Conservation (phyloP, 2,329 filamentous ascomycete species). For the Ceratocystis huliohia region DNA sequence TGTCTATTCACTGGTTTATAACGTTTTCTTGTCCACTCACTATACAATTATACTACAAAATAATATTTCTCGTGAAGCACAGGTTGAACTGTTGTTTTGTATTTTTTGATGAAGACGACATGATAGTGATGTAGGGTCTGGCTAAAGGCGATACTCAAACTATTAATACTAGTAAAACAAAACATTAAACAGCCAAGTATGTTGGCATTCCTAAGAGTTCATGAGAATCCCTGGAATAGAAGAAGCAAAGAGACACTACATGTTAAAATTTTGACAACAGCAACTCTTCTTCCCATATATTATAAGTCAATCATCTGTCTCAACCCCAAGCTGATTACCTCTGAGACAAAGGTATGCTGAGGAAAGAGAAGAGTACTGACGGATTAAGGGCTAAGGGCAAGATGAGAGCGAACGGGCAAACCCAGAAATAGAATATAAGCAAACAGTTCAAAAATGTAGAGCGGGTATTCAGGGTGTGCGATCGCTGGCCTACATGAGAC, state of each 20-base stretch:
- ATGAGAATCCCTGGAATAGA: not conserved
- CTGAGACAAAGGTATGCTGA: not conserved
- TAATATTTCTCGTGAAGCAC: not conserved
- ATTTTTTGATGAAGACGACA: not conserved
- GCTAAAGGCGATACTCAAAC: conserved; percentile 5
- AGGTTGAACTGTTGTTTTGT: not conserved
- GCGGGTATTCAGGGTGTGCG: not conserved
- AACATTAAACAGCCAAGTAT: not conserved
- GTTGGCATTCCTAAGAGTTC: not conserved
- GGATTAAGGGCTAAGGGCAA: not conserved
- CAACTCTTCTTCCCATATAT: not conserved
- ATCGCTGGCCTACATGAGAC: too few species aligned
- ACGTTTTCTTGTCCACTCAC: not conserved
- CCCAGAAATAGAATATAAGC: not conserved
- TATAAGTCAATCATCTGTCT: not conserved
- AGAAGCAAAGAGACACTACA: not conserved
- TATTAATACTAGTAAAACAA: conserved; percentile 9
- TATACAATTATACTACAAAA: not conserved
- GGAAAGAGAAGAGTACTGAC: not conserved
- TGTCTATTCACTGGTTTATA: not conserved
- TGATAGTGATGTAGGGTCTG: not conserved
- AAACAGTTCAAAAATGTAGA: not conserved
- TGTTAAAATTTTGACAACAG: not conserved
- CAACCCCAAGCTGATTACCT: not conserved
- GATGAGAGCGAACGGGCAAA: not conserved